These are phyloP conservation scores for Plenodomus lindquistii DNA, from an alignment of 2,329 filamentous ascomycete species.

Conservation along the genomic window DNA sequence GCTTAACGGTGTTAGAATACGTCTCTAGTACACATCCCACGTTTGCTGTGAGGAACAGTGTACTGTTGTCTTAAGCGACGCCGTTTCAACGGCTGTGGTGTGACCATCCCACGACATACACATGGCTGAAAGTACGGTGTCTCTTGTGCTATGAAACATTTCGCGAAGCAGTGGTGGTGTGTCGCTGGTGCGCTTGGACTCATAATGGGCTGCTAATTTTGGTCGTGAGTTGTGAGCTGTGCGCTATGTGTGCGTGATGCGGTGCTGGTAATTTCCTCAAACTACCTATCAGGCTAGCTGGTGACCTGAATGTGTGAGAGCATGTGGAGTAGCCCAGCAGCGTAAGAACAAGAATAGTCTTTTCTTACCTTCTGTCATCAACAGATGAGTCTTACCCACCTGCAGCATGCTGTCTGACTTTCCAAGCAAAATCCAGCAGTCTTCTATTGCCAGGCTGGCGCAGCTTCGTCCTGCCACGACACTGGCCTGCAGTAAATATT, in stretches of 20 bases:
- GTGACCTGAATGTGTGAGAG: background rate
- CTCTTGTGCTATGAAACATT: constrained; percentile 5
- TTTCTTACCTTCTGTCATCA: background rate
- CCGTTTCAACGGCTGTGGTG: background rate
- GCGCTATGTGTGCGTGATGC: background rate
- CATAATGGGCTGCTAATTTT: background rate
- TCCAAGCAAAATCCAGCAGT: constrained; percentile 1
- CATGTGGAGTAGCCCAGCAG: background rate
- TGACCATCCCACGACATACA: constrained; percentile 6
- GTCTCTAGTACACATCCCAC: background rate
- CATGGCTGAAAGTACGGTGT: constrained; percentile 16
- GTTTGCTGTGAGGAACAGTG: background rate
- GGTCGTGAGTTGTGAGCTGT: background rate
- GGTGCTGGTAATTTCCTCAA: background rate
- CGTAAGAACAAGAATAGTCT: background rate
- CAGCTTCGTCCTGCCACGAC: constrained; percentile 1
- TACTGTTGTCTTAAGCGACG: background rate
- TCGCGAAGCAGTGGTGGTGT: background rate
- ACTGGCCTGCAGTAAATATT: constrained; percentile 5
- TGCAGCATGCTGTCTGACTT: background rate
- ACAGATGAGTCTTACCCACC: background rate
- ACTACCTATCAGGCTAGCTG: too few relatives aligned
- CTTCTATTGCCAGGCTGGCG: constrained; percentile 1
- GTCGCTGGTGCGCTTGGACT: constrained; percentile 5
- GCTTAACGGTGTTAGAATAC: background rate